Evolutionary conservation across 2,329 filamentous ascomycete genomes (phyloP).

Genomic region (Hypoxylon sp.): DNA sequence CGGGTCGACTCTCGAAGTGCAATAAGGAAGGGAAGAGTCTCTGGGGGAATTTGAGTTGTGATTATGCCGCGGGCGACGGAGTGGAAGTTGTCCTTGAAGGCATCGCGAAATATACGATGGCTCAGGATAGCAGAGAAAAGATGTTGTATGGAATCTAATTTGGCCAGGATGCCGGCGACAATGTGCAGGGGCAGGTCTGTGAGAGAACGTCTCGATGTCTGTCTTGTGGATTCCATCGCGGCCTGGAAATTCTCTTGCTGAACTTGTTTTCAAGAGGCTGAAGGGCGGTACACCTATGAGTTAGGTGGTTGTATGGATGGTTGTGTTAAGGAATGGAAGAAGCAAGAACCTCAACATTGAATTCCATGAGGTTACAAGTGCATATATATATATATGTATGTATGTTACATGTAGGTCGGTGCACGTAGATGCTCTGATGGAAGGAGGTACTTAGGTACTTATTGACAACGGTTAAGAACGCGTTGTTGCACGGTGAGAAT

Average conservation of each 20-base stretch:
- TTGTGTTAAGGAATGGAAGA: no score
- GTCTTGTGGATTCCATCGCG: not conserved
- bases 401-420: no score
- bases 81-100: slow-evolving; percentile 1
- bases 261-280: not conserved
- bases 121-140: not conserved
- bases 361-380: no score
- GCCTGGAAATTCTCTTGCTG: not conserved
- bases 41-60: not conserved
- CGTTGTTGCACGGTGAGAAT: no score
- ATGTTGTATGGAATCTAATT: slow-evolving; percentile 1
- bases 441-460: no score
- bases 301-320: no score
- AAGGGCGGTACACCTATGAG: no score
- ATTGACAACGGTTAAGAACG: no score
- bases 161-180: not conserved
- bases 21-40: not conserved
- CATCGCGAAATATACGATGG: slow-evolving; percentile 3
- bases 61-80: not conserved
- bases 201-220: not conserved
- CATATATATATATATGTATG: no score
- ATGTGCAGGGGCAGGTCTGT: not conserved
- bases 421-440: no score
- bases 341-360: no score
- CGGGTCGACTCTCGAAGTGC: not conserved